Evolutionary conservation across 2,329 filamentous ascomycete genomes (phyloP), one percentile per base, ranked within the genome.

Genomic region (Hypoxylon sp.): DNA sequence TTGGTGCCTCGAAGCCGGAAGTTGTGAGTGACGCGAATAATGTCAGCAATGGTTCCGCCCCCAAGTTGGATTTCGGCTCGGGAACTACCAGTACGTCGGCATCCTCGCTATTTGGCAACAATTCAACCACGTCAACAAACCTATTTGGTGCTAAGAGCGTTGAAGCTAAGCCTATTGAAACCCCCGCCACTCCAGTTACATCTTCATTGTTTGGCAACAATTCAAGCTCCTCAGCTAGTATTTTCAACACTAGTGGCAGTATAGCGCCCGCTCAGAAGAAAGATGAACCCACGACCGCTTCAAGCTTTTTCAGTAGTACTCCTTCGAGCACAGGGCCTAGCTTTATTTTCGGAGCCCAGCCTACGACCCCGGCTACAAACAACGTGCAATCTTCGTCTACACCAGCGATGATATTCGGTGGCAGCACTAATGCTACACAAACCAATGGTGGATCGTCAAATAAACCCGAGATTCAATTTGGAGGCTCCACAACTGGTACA

Each of bases 21-120:
- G 37, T 32, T 15, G 47, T 58, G 21, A 66, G 13, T 21, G 66
- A 66, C 27, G 27, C 50, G 17, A 54, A 57, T 15, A 65, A 64
- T 27, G 24, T 44, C 24, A 54, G 50, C 31, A 64, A 55, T 29
- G 50, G 11, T 17, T 29, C 74, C 39, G 54, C 75, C 19, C 57
- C 73, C 4, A 72, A 65, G 58, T 73, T 78, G 19, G 62, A 80
- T 66, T 84, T 86, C 71, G 79, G 77, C 53, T 80, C 80, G 32
- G 82, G 81, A 68, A 80, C 85, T 44, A 44, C 61, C 32, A 56
- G 62, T 7, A 35, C 74, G 19, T 52, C 72, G 2, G 44, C 72
- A 46, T 53, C 73, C 7, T 65, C 65, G n/a, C 47, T 74, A n/a
- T 78, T 78, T 62, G 73, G 73, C 11, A 65, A 63, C 29, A 73